A percentile compares a stretch with the other conserved stretches of the same genome.
Evolutionary conservation across 129 eudicot genomes (phyloP).

Genomic region (Chrysanthemum lavandulifolium): DNA sequence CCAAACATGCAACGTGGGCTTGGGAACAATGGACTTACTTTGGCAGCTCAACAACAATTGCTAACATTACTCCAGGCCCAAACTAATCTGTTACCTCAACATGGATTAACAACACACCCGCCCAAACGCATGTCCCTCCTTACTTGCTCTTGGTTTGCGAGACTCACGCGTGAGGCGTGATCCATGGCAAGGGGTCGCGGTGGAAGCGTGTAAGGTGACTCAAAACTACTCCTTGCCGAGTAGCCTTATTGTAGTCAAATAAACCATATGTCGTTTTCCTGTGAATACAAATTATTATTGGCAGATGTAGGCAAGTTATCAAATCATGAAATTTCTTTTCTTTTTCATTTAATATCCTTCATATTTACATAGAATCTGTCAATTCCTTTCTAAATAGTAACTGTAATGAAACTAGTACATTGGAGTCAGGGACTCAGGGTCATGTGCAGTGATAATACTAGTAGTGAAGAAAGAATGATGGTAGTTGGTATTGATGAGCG

Average conservation of each 20-base stretch:
- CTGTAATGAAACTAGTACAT: conserved; percentile 20
- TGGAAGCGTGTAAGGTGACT: too few relatives aligned
- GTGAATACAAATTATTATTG: conserved; percentile 19
- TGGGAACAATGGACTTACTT: too few relatives aligned
- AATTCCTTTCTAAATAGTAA: conserved; percentile 2
- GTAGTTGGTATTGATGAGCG: conserved; percentile 19
- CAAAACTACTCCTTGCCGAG: too few relatives aligned
- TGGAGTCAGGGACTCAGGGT: conserved; percentile 16
- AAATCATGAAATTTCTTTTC: not conserved
- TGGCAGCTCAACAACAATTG: too few relatives aligned
- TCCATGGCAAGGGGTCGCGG: too few relatives aligned
- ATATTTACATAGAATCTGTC: conserved; percentile 22
- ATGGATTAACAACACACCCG: too few relatives aligned
- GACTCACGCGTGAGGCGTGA: too few relatives aligned
- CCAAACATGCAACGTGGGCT: too few relatives aligned
- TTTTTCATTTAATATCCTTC: conserved; percentile 6
- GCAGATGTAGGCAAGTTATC: conserved; percentile 1
- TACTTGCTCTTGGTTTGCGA: too few relatives aligned
- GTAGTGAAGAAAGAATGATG: conserved; percentile 24
- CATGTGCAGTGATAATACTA: conserved; percentile 19
- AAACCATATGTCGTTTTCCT: conserved; percentile 9
- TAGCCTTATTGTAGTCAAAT: conserved; percentile 11
- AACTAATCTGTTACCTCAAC: too few relatives aligned
- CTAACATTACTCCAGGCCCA: too few relatives aligned
- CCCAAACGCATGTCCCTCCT: too few relatives aligned